Evolutionary conservation across 371 early-diverging fungal genomes (phyloP), one percentile per base, ranked within the genome.

Genomic region (Funneliformis caledonium): DNA sequence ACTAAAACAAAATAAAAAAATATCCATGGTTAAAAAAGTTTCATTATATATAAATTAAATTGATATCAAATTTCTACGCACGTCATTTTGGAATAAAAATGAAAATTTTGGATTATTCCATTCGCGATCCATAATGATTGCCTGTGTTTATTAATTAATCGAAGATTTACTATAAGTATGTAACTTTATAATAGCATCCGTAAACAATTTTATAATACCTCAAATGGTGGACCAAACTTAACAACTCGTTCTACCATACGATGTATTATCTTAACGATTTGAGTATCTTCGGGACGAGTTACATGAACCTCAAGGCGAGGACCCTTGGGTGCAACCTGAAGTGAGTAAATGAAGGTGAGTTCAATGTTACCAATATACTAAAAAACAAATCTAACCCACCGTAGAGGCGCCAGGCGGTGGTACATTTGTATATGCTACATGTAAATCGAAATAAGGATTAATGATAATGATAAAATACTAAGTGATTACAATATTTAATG

Each of bases 161-260:
- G 11, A 11, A 6, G 37, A 31, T 61, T 61, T 19, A n/a, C 19
- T 65, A 65, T 26, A 9, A 9, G 31, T 26, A 26, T 26, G 26
- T 37, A 7, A 70, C 11, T 45, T 19, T 22, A 70, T 26, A 70
- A 70, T 70, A 16, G 11, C 26, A 72, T 12, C 14, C 2, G 2
- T 43, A 72, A 43, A 22, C 1, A 37, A 69, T 43, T 47, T 26
- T 62, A 64, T 22, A 31, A 14, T 81, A 85, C 88, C 83, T 97
- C 97, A 81, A 98, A 97, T 45, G 81, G 85, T 8, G 92, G 89
- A 0, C 98, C 98, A 84, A 90, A 86, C 52, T 83, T 82, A 9
- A 95, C 72, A 5, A 96, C 95, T n/a, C 94, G 90, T 81, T 97
- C 96, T 11, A 96, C 87, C 26, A 91, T 90, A 45, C 96, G 90